A percentile compares a stretch with the other conserved stretches of the same genome.
phyloP scores from a whole-genome alignment of 2,329 filamentous ascomycete genomes.

The Scedosporium dehoogii region DNA sequence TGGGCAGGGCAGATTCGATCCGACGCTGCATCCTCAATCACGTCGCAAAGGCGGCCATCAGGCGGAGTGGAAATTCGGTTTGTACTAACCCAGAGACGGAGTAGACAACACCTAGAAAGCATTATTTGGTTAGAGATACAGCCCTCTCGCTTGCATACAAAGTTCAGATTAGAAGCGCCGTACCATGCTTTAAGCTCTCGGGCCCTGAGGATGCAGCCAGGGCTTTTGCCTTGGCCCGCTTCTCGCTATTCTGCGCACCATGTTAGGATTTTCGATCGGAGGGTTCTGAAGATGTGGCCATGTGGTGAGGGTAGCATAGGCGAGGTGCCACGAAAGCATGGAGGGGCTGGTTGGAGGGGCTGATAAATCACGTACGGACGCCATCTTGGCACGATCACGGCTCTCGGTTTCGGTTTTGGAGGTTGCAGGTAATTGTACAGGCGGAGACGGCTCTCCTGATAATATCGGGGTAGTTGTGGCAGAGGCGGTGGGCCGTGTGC shows the following conservation, averaged over 20 bases:
- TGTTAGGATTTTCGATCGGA: neutral
- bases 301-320: neutral
- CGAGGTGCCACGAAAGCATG: conserved; percentile 2
- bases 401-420: conserved; percentile 12
- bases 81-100: conserved; percentile 50
- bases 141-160: neutral
- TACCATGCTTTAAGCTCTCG: conserved; percentile 21
- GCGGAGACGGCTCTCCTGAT: neutral
- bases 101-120: conserved; percentile 45
- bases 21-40: neutral
- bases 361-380: conserved; percentile 36
- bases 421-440: neutral
- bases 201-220: neutral
- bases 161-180: conserved; percentile 11
- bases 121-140: neutral
- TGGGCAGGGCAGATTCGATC: conserved; percentile 13
- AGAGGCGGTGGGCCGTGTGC: neutral
- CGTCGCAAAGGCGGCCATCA: neutral
- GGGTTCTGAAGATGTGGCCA: neutral
- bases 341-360: conserved; percentile 13
- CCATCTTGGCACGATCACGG: conserved; percentile 35
- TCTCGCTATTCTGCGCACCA: neutral
- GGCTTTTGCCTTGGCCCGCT: neutral
- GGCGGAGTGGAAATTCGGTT: conserved; percentile 2
- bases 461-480: neutral